phyloP scores from a whole-genome alignment of 2,329 filamentous ascomycete species.

The Aaosphaeria arxii region DNA sequence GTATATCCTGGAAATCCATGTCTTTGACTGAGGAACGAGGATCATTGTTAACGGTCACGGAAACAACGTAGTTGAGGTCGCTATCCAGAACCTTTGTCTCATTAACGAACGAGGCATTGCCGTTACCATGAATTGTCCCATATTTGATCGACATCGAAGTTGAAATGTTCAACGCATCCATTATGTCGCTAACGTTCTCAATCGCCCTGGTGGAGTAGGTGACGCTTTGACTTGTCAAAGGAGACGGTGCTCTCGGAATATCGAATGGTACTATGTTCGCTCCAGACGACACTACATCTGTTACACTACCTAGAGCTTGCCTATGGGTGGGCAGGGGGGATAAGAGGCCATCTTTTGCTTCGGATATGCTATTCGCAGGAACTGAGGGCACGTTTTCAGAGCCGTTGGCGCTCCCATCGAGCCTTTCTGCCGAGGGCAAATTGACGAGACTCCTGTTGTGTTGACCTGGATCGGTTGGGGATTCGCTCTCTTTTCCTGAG shows the following conservation, averaged over 20 bases:
- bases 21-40: conserved; percentile 11
- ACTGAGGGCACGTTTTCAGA: neutral
- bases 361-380: neutral
- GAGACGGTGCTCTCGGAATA: conserved; percentile 11
- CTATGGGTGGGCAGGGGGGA: conserved; percentile 1
- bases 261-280: conserved; percentile 11
- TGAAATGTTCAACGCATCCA: conserved; percentile 40
- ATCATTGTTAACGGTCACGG: conserved; percentile 27
- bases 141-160: conserved; percentile 38
- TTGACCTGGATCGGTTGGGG: conserved; percentile 1
- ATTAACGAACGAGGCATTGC: conserved; percentile 27
- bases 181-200: conserved; percentile 37
- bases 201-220: conserved; percentile 28
- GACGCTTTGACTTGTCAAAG: conserved; percentile 27
- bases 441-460: neutral
- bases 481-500: conserved; percentile 1
- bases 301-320: conserved; percentile 6
- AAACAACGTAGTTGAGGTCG: conserved; percentile 29
- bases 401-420: neutral
- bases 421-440: neutral
- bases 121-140: conserved; percentile 35
- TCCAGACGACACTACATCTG: conserved; percentile 8
- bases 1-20: conserved; percentile 25
- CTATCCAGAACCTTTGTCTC: conserved; percentile 28
- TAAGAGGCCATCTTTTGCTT: neutral